Conservation (phyloP, 495 filamentous ascomycete species). For the Xanthoparmelia taractica region DNA sequence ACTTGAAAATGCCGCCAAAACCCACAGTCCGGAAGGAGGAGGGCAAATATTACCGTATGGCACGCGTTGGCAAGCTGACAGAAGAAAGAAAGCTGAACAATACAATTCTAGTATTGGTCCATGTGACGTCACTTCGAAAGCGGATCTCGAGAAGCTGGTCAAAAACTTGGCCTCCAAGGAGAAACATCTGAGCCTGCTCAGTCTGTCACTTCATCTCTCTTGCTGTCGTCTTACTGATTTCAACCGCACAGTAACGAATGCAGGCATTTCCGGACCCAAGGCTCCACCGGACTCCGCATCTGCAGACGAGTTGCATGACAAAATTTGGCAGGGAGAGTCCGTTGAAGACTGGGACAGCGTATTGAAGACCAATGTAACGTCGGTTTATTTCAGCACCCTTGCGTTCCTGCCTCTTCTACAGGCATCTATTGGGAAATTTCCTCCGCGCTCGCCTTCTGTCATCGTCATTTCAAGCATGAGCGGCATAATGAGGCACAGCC, state of each 20-base stretch:
- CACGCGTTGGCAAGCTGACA: not conserved
- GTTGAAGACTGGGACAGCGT: slow-evolving; percentile 40
- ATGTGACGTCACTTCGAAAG: slow-evolving; percentile 29
- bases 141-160: slow-evolving; percentile 23
- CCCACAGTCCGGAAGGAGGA: slow-evolving; percentile 21
- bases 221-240: not conserved
- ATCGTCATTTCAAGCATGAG: slow-evolving; percentile 45
- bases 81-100: not conserved
- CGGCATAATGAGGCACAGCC: slow-evolving; percentile 42
- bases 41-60: slow-evolving; percentile 26
- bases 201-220: slow-evolving; percentile 1
- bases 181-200: slow-evolving; percentile 26
- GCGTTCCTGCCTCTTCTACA: slow-evolving; percentile 49
- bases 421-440: slow-evolving; percentile 26
- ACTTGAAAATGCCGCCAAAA: slow-evolving; percentile 26
- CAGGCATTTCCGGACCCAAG: slow-evolving; percentile 26
- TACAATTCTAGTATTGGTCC: slow-evolving; percentile 26
- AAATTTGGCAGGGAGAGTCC: slow-evolving; percentile 23
- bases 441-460: slow-evolving; percentile 35
- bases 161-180: slow-evolving; percentile 23
- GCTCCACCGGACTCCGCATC: slow-evolving; percentile 20
- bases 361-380: slow-evolving; percentile 47
- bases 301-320: slow-evolving; percentile 19
- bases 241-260: slow-evolving; percentile 19
- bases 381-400: slow-evolving; percentile 43